Conservation (phyloP, 164 flowering plant species). For the Dillenia turbinata region DNA sequence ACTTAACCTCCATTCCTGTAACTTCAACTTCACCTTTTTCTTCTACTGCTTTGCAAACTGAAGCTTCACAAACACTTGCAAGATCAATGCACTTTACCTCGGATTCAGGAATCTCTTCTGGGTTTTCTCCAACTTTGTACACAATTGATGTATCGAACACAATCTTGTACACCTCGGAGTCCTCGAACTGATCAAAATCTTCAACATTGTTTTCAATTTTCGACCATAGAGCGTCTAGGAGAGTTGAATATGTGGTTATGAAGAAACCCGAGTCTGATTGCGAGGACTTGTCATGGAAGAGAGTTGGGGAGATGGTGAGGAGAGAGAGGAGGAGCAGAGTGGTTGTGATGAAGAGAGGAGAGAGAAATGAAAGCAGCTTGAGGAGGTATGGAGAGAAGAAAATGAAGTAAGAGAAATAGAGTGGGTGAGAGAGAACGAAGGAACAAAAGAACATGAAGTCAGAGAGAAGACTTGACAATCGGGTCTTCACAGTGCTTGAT, state of each 20-base stretch:
- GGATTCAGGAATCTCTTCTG: not conserved
- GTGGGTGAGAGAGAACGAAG: conserved; percentile 55
- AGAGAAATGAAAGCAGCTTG: conserved; percentile 61
- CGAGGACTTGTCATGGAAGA: conserved; percentile 10
- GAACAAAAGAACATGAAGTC: conserved; percentile 33
- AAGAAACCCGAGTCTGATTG: conserved; percentile 26
- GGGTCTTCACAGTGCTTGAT: conserved; percentile 14
- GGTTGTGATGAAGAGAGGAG: conserved; percentile 78
- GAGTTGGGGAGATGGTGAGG: conserved; percentile 29
- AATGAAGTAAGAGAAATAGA: conserved; percentile 68
- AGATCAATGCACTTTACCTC: not conserved
- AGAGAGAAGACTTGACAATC: conserved; percentile 30
- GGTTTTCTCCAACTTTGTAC: not conserved
- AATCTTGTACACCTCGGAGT: conserved; percentile 37
- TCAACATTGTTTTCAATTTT: conserved; percentile 15
- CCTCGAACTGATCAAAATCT: conserved; percentile 15
- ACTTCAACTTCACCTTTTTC: conserved; percentile 4
- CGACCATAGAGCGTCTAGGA: conserved; percentile 15
- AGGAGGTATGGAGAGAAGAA: conserved; percentile 76
- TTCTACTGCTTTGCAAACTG: conserved; percentile 10
- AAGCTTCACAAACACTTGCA: conserved; percentile 4
- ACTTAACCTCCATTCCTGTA: not conserved
- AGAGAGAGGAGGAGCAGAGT: conserved; percentile 50
- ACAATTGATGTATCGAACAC: conserved; percentile 27
- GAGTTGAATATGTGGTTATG: conserved; percentile 8